Evolutionary conservation across 805 yeast species (phyloP), one percentile per base, ranked within the genome.

Genomic region (Saturnispora silvae): DNA sequence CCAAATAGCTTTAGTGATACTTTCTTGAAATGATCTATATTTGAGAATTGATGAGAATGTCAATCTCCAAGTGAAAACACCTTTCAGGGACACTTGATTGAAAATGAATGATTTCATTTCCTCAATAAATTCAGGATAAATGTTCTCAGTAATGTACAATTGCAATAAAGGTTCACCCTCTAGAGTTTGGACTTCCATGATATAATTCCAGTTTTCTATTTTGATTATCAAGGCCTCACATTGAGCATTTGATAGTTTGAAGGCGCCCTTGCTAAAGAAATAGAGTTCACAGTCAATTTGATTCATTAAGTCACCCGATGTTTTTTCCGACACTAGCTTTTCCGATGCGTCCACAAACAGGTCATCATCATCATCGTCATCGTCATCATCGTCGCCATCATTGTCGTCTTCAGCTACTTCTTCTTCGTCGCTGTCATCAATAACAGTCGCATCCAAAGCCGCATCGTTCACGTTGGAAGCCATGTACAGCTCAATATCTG

Each of bases 51-150:
- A 52, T 1, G 45, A 44, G 49, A 85, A 83, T 46, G 67, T 72
- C 27, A 82, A 47, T 45, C 82, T 63, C 69, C 80, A 81, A 1
- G 94, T 77, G 19, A 66, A 60, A 24, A 35, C 38, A 17, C 34
- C 34, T 20, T 23, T 35, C 7, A 29, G 14, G 5, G 24, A 15
- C 10, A 35, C 30, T 68, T 46, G 85, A 80, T 1, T 82, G 19
- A 36, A 36, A 19, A 25, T 25, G 7, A 36, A 36, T 1, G 30
- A 24, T 4, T 16, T 20, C 13, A 6, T 17, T 8, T 25, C 18
- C 7, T 18, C n/a, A 13, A 13, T 16, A 26, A 31, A 36, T 8
- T n/a, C 31, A 2, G 39, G 39, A 15, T 31, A 31, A 57, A 84
- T 60, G 20, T 67, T 65, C 10, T 71, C 65, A 9, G 62, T 52